Conservation (phyloP, 2,329 filamentous ascomycete genomes). For the Chaetoscypha palmicola region DNA sequence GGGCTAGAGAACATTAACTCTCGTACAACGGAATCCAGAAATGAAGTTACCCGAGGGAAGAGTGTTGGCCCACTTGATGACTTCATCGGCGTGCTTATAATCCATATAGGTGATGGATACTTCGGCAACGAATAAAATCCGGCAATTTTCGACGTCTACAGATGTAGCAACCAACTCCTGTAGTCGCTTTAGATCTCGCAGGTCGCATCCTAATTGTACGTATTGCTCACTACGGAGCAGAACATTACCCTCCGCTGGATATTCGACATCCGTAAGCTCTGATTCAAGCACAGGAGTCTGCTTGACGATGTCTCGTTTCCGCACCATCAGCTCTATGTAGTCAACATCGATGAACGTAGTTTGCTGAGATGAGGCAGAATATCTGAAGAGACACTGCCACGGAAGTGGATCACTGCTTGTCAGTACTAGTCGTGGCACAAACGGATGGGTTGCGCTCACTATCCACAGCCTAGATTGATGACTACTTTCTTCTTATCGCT, state of each 20-base stretch:
- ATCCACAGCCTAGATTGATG: constrained; percentile 83
- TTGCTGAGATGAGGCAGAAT: constrained; percentile 49
- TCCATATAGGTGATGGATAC: constrained; percentile 92
- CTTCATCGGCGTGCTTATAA: constrained; percentile 59
- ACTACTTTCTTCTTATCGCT: constrained; percentile 59
- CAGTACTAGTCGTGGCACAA: constrained; percentile 2
- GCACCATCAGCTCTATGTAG: constrained; percentile 70
- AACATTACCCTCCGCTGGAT: constrained; percentile 38
- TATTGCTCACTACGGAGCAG: constrained; percentile 64
- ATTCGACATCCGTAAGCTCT: constrained; percentile 40
- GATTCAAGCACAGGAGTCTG: constrained; percentile 53
- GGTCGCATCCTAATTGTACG: constrained; percentile 72
- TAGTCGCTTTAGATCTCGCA: constrained; percentile 59
- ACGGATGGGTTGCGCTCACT: constrained; percentile 50
- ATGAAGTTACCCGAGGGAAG: constrained; percentile 56
- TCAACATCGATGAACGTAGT: constrained; percentile 78
- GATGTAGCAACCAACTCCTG: constrained; percentile 51
- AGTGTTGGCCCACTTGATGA: constrained; percentile 71
- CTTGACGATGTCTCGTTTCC: constrained; percentile 63
- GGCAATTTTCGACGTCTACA: constrained; percentile 49
- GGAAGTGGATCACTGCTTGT: constrained; percentile 69
- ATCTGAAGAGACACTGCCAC: constrained; percentile 70
- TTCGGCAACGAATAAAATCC: constrained; percentile 77
- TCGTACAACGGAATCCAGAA: neutral
- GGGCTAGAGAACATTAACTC: constrained; percentile 43